Evolutionary conservation across 225 moss, liverwort and hornwort genomes (phyloP).

Genomic region (Thuidium tamariscinum): DNA sequence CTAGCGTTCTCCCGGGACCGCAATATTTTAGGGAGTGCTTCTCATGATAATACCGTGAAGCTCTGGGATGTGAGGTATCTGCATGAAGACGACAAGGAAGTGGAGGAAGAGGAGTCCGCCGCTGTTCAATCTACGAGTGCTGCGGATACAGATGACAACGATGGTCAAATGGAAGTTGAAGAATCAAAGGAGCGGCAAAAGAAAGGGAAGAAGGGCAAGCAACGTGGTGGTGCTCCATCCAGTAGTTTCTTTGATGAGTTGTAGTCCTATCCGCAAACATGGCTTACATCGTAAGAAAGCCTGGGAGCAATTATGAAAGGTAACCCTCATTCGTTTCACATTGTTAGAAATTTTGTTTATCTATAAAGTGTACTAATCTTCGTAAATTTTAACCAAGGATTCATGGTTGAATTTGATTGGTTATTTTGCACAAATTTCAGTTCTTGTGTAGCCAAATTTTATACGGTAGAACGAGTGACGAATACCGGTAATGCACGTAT

Average conservation of each 20-base stretch:
- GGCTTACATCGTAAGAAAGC: conserved; percentile 22
- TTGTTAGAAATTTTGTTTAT: background rate
- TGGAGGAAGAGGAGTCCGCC: conserved; percentile 1
- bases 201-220: conserved; percentile 57
- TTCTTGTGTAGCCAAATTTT: background rate
- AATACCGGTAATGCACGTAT: background rate
- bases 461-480: background rate
- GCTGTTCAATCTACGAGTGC: background rate
- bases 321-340: background rate
- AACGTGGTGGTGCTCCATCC: conserved; percentile 9
- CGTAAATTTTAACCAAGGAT: background rate
- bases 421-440: background rate
- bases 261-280: background rate
- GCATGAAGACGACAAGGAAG: conserved; percentile 50
- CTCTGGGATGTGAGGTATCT: conserved; percentile 91
- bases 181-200: conserved; percentile 34
- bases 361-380: background rate
- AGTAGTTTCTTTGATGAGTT: conserved; percentile 56
- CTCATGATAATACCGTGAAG: conserved; percentile 85
- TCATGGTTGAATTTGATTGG: background rate
- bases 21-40: conserved; percentile 67
- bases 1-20: conserved; percentile 66
- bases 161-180: conserved; percentile 58
- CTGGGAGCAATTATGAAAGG: conserved; percentile 49
- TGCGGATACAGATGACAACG: conserved; percentile 22